Evolutionary conservation across 2,329 filamentous ascomycete genomes (phyloP), one percentile per base, ranked within the genome.

Genomic region (Coniella lustricola): DNA sequence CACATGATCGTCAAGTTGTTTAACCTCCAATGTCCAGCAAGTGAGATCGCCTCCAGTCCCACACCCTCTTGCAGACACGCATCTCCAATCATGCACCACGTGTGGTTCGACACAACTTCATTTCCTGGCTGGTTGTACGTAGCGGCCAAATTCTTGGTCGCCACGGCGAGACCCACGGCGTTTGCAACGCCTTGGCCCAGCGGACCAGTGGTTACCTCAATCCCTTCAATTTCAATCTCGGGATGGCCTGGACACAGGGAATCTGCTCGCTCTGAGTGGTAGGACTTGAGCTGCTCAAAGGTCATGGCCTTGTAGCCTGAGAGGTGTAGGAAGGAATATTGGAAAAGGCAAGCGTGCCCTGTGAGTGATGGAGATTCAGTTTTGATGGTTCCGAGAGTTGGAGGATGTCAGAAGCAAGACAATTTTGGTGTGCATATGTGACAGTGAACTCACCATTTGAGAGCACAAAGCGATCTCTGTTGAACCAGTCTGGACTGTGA

Each of bases 381-480:
- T 3, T 4, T 29, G 3, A 3, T 29, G 13, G 12, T 18, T 21
- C 13, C 1, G n/a, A n/a, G 16, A 14, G 10, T 12, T 16, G 2
- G n/a, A n/a, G n/a, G n/a, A n/a, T n/a, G n/a, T n/a, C n/a, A n/a
- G n/a, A n/a, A n/a, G n/a, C n/a, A n/a, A n/a, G n/a, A n/a, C 1
- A 12, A 9, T 18, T 20, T 20, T 18, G 32, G 7, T n/a, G 13
- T 20, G 8, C 3, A 10, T 20, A 3, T 37, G 12, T 22, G 18
- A 38, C 7, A 12, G 7, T n/a, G 7, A 7, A 18, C 56, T 55
- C 41, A 61, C 65, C 78, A 52, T 82, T 81, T 4, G 75, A 80
- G 3, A 82, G 66, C 0, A 81, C 71, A 54, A 82, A 81, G 18
- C 78, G 69, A 55, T 82, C 78, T 9, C 78, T 66, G 58, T 81